Evolutionary conservation across 2,329 filamentous ascomycete genomes (phyloP).

Genomic region (Penicillium italicum): DNA sequence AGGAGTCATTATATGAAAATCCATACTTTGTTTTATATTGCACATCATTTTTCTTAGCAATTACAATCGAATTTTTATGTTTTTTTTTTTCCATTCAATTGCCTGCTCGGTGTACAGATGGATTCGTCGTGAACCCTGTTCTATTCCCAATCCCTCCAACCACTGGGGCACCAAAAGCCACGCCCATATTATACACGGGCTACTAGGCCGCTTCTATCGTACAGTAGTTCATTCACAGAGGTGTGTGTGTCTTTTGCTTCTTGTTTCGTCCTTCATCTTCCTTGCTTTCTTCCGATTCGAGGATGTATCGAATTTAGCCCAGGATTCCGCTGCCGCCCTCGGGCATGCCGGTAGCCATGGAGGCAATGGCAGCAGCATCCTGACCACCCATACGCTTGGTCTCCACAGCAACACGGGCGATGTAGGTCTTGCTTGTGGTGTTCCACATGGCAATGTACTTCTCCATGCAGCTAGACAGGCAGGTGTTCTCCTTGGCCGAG

Average conservation of each 20-base stretch:
- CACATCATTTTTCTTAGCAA: conserved; percentile 21
- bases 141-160: conserved; percentile 11
- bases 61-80: conserved; percentile 20
- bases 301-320: background rate
- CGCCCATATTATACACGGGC: conserved; percentile 26
- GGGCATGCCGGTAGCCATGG: conserved; percentile 15
- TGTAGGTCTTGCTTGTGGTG: conserved; percentile 65
- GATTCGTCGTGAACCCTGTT: conserved; percentile 5
- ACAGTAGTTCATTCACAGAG: conserved; percentile 19
- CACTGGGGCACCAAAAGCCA: conserved; percentile 11
- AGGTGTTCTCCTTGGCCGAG: conserved; percentile 64
- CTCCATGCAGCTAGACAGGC: conserved; percentile 74
- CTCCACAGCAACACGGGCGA: conserved; percentile 55
- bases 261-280: conserved; percentile 4
- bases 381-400: conserved; percentile 48
- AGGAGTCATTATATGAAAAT: conserved; percentile 17
- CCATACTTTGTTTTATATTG: conserved; percentile 11
- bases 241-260: conserved; percentile 6
- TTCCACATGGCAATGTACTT: conserved; percentile 84
- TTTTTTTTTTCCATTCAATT: conserved; percentile 13
- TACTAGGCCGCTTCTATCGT: conserved; percentile 22
- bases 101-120: conserved; percentile 16
- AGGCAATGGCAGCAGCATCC: conserved; percentile 21
- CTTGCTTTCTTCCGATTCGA: background rate
- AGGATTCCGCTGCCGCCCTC: conserved; percentile 10